Percentiles rank a stretch among this genome's conserved stretches.
phyloP scores from a whole-genome alignment of 305 asterid species.

The Ilex paraguariensis region DNA sequence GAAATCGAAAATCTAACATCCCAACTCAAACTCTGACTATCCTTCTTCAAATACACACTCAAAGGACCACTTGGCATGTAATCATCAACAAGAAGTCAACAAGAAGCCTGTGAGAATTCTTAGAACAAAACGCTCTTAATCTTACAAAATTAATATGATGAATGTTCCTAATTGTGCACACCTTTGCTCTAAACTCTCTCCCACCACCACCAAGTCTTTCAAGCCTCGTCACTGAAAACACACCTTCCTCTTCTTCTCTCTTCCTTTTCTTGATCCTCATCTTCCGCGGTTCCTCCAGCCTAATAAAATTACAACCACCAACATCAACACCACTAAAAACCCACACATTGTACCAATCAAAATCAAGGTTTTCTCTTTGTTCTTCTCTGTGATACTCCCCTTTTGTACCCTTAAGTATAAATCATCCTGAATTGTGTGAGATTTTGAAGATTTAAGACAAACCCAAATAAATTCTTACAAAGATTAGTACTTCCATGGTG shows the following conservation, averaged over 20 bases:
- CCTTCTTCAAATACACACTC: conserved; percentile 44
- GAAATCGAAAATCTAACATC: conserved; percentile 54
- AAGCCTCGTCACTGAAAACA: conserved; percentile 68
- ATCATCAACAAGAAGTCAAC: conserved; percentile 72
- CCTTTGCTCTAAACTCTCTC: conserved; percentile 73
- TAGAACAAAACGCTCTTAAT: conserved; percentile 69
- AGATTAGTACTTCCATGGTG: no score
- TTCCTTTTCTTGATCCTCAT: conserved; percentile 26
- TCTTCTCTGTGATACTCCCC: conserved; percentile 18
- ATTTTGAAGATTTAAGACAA: no score
- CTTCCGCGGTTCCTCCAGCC: conserved; percentile 38
- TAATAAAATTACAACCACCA: conserved; percentile 33
- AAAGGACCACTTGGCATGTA: conserved; percentile 80
- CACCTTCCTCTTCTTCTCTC: conserved; percentile 40
- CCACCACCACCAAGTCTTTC: conserved; percentile 76
- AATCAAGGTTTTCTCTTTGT: conserved; percentile 20
- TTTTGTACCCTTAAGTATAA: conserved; percentile 45
- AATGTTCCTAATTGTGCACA: conserved; percentile 70
- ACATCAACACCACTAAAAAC: conserved; percentile 30
- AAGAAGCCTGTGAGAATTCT: conserved; percentile 65
- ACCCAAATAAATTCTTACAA: no score
- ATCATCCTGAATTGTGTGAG: conserved; percentile 4
- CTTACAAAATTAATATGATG: conserved; percentile 77
- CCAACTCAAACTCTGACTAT: conserved; percentile 56
- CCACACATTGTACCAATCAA: conserved; percentile 46